phyloP scores from a whole-genome alignment of 2,329 filamentous ascomycete genomes.

The Aaosphaeria pasadenensis region DNA sequence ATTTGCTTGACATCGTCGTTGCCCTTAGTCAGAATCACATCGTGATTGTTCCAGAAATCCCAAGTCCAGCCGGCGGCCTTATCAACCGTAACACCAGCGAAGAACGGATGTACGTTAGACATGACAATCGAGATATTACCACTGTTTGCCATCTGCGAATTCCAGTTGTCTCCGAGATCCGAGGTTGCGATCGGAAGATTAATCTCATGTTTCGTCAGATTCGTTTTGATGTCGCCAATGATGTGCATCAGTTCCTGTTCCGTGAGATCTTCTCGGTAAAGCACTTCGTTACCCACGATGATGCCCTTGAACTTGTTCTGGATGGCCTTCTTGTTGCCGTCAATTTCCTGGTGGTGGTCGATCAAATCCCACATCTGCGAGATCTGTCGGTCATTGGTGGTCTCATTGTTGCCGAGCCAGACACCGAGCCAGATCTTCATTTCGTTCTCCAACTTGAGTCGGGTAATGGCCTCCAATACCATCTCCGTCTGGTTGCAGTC shows the following conservation, averaged over 20 bases:
- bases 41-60: conserved; percentile 72
- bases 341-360: conserved; percentile 51
- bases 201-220: conserved; percentile 58
- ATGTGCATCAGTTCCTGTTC: conserved; percentile 60
- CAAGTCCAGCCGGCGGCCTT: conserved; percentile 77
- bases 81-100: conserved; percentile 70
- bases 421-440: conserved; percentile 95
- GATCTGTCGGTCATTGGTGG: conserved; percentile 81
- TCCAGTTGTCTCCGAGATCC: conserved; percentile 89
- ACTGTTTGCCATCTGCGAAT: conserved; percentile 57
- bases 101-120: conserved; percentile 97
- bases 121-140: conserved; percentile 79
- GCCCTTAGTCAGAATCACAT: conserved; percentile 59
- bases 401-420: conserved; percentile 81
- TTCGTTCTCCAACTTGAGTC: conserved; percentile 62
- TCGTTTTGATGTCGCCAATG: conserved; percentile 66
- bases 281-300: conserved; percentile 63
- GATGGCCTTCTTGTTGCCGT: conserved; percentile 51
- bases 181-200: conserved; percentile 79
- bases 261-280: conserved; percentile 65
- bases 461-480: conserved; percentile 77
- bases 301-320: conserved; percentile 58
- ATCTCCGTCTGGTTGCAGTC: conserved; percentile 98
- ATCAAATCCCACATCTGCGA: conserved; percentile 81
- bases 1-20: conserved; percentile 60